Base-by-base conservation (phyloP, 331 rosid species). In the Erythrophleum ivorense region DNA sequence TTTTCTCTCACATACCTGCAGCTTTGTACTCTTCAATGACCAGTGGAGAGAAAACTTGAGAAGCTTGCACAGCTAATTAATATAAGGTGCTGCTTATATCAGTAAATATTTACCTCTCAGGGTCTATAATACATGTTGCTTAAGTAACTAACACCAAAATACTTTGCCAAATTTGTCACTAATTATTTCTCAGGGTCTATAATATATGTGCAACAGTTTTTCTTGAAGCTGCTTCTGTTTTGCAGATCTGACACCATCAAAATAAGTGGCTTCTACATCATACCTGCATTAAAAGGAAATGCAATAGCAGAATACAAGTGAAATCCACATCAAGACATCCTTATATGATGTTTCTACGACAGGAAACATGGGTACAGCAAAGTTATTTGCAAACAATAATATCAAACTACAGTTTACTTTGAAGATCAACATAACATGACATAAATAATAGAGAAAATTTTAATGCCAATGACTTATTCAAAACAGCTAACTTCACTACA, bases 161-260 rank as follows among this genome's bases (percentile, higher is more conserved):
- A 24, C 29, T 24, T 24, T 24, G 29, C 29, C 29, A 24, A 24
- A 24, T 24, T 24, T 24, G 29, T 24, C 29, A 24, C 29, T 24
- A 24, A 24, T 0, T 24, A 24, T 24, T 24, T 24, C 29, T 24
- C 29, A 24, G 29, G 29, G 29, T 24, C 29, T 24, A 24, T 24
- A 24, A 24, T 24, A 24, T 24, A 24, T 24, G 29, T 93, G 97
- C 33, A 93, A 85, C 86, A 93, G 53, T 80, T 91, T 93, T 60
- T 93, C 97, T 84, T 93, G 90, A 75, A 93, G 93, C 84, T 89
- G 94, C 84, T 85, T 85, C 66, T 92, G 88, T 86, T 94, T 94
- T 52, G 90, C 79, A 76, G 93, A 59, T 90, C 98, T 87, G 65
- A 94, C 98, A 78, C 97, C 97, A 58, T 91, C 98, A 84, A 94